Percentiles rank a stretch among this genome's conserved stretches.
phyloP scores from a whole-genome alignment of 1,284 basidiomycete genomes.

The Butyriboletus appendiculatus region DNA sequence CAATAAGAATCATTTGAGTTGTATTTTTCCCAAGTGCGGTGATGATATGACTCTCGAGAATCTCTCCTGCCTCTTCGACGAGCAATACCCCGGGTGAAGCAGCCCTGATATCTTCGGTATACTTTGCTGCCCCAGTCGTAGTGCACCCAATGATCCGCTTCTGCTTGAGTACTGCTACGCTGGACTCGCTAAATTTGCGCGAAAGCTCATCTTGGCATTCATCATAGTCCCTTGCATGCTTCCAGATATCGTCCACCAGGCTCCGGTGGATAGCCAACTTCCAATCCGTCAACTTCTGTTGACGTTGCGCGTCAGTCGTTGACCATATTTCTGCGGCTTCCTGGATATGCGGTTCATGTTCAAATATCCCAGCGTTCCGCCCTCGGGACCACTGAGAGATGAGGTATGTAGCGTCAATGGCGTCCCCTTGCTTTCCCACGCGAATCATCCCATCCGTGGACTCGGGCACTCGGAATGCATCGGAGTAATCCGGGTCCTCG shows the following conservation, averaged over 20 bases:
- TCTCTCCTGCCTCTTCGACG: slow-evolving; percentile 72
- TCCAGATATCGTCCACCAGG: slow-evolving; percentile 38
- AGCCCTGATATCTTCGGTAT: slow-evolving; percentile 44
- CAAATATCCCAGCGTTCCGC: slow-evolving; percentile 45
- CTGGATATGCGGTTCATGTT: slow-evolving; percentile 25
- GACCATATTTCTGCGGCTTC: slow-evolving; percentile 44
- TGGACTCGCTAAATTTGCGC: slow-evolving; percentile 39
- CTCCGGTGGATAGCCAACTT: slow-evolving; percentile 39
- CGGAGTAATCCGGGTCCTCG: slow-evolving; percentile 42
- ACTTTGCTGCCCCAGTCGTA: slow-evolving; percentile 67
- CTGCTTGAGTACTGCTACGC: slow-evolving; percentile 36
- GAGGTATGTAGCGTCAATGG: slow-evolving; percentile 39
- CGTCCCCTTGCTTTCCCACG: slow-evolving; percentile 44
- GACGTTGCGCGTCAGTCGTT: slow-evolving; percentile 38
- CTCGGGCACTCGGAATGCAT: slow-evolving; percentile 49
- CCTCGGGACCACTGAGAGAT: slow-evolving; percentile 47
- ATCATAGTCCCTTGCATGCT: slow-evolving; percentile 43
- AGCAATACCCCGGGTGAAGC: slow-evolving; percentile 53
- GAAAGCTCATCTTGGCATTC: slow-evolving; percentile 38
- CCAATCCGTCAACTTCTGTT: slow-evolving; percentile 41
- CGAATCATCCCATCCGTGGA: slow-evolving; percentile 42
- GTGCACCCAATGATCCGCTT: slow-evolving; percentile 66
- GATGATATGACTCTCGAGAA: slow-evolving; percentile 63
- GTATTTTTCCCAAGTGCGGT: slow-evolving; percentile 51
- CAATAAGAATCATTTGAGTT: slow-evolving; percentile 60